Percentiles rank a stretch among this genome's conserved stretches.
Conservation (phyloP, 257 asterid species). For the Henckelia pumila region DNA sequence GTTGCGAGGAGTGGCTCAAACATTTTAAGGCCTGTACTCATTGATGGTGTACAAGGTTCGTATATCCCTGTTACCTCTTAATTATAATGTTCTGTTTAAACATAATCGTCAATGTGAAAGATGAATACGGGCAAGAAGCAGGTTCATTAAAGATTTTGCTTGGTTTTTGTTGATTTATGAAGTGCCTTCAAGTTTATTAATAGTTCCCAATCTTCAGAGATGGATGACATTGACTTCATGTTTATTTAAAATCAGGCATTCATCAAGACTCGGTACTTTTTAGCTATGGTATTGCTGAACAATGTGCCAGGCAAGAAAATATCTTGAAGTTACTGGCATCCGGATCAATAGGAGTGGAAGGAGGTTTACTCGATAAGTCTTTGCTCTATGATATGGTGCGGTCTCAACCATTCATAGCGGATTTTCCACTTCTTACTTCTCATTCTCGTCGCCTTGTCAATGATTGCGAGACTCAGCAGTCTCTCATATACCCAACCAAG, state of each 20-base stretch:
- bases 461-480: conserved; percentile 37
- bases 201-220: not conserved
- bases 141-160: not conserved
- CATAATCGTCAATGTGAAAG: not conserved
- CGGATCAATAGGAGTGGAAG: conserved; percentile 50
- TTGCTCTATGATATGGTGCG: conserved; percentile 44
- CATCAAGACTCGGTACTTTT: conserved; percentile 39
- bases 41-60: conserved; percentile 63
- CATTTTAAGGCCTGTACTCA: conserved; percentile 31
- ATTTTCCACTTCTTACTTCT: conserved; percentile 35
- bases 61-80: not conserved
- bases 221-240: conserved; percentile 5
- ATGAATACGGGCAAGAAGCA: conserved; percentile 13
- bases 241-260: conserved; percentile 38
- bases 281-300: conserved; percentile 62
- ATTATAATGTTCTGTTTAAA: not conserved
- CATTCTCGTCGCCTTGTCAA: conserved; percentile 24
- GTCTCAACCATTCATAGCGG: conserved; percentile 36
- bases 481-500: conserved; percentile 51
- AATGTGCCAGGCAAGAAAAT: conserved; percentile 51
- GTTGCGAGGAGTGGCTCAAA: conserved; percentile 33
- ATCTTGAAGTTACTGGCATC: conserved; percentile 57
- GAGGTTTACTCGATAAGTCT: conserved; percentile 37
- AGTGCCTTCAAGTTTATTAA: not conserved
- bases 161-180: not conserved